phyloP scores from a whole-genome alignment of 345 rosid species.

The Eucalyptus virginea region DNA sequence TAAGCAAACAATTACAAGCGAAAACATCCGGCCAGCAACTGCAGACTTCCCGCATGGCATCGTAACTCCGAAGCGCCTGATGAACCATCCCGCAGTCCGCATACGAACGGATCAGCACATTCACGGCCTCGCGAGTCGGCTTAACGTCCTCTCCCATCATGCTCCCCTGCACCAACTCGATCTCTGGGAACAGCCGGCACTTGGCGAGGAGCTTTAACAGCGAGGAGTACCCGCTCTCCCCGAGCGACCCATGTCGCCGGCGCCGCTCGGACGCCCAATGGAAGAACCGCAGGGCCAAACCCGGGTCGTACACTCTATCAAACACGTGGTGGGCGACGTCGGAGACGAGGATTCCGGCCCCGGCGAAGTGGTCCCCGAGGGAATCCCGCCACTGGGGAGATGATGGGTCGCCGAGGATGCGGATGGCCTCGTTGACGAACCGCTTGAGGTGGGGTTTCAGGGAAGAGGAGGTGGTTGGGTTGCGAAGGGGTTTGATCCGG shows the following conservation, averaged over 20 bases:
- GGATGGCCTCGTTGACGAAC: constrained; percentile 31
- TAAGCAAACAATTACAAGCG: constrained; percentile 65
- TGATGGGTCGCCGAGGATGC: constrained; percentile 38
- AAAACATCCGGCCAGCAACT: constrained; percentile 35
- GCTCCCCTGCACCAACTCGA: constrained; percentile 21
- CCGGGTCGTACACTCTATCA: constrained; percentile 48
- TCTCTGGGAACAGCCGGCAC: constrained; percentile 31
- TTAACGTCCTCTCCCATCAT: constrained; percentile 29
- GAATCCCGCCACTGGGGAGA: constrained; percentile 23
- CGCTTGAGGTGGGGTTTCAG: constrained; percentile 17
- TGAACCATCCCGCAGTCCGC: constrained; percentile 35
- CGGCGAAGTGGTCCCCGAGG: constrained; percentile 23
- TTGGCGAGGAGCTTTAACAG: constrained; percentile 63
- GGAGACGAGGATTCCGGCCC: constrained; percentile 21
- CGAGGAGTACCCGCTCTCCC: constrained; percentile 62
- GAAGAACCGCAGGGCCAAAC: constrained; percentile 3
- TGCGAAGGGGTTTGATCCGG: constrained; percentile 47
- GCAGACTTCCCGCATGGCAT: constrained; percentile 7
- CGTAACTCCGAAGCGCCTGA: constrained; percentile 48
- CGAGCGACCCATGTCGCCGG: constrained; percentile 3
- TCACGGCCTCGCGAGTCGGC: constrained; percentile 51
- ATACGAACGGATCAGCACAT: constrained; percentile 36
- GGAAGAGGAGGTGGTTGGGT: constrained; percentile 6
- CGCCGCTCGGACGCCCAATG: constrained; percentile 33
- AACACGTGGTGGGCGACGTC: constrained; percentile 57